A percentile compares a stretch with the other conserved stretches of the same genome.
Conservation (phyloP, 1,284 basidiomycete species). For the Pyrrhoderma lamaoense region DNA sequence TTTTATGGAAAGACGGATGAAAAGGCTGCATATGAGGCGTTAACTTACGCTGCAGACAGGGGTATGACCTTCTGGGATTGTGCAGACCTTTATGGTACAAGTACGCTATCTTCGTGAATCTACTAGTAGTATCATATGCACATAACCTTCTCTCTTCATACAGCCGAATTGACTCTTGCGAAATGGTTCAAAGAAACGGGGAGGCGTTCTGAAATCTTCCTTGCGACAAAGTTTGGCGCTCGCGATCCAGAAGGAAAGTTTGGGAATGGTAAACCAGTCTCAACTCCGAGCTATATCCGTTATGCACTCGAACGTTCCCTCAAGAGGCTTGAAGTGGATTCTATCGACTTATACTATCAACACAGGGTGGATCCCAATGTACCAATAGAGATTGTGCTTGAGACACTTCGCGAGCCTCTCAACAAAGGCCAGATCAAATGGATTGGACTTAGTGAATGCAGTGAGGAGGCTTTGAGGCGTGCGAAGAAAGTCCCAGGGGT, state of each 20-base stretch:
- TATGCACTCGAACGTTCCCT: conserved; percentile 22
- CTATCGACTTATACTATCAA: conserved; percentile 29
- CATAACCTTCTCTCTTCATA: neutral
- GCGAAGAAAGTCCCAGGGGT: conserved; percentile 23
- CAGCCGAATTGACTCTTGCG: conserved; percentile 15
- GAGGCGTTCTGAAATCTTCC: conserved; percentile 25
- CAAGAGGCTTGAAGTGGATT: conserved; percentile 22
- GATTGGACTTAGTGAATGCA: conserved; percentile 32
- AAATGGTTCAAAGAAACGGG: conserved; percentile 20
- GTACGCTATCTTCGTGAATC: no score
- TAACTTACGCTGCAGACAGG: conserved; percentile 16
- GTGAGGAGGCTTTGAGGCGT: conserved; percentile 30
- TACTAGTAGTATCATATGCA: neutral
- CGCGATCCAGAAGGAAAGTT: conserved; percentile 11
- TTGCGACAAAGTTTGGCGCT: conserved; percentile 26
- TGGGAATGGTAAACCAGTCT: conserved; percentile 17
- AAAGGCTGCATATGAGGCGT: conserved; percentile 11
- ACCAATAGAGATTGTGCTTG: conserved; percentile 31
- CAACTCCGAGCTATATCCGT: conserved; percentile 22
- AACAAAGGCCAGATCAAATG: conserved; percentile 29
- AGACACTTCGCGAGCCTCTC: conserved; percentile 26
- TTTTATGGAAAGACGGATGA: conserved; percentile 17
- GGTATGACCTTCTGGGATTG: conserved; percentile 19
- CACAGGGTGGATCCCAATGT: conserved; percentile 26
- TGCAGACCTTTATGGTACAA: conserved; percentile 15